Conservation (phyloP, 106 monocot species). For the Acanthochlamys bracteata region DNA sequence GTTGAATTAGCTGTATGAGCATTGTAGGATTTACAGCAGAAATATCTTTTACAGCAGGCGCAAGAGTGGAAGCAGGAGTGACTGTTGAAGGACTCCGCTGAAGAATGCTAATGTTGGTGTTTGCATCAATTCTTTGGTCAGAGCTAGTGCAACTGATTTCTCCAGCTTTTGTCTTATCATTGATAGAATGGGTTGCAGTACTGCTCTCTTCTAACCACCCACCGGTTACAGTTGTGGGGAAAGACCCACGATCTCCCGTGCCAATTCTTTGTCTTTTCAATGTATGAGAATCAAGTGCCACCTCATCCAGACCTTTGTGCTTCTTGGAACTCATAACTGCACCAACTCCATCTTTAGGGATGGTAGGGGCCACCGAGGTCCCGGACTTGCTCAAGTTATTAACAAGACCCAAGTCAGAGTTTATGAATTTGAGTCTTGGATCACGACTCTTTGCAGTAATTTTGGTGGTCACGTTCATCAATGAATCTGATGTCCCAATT, state of each 20-base stretch:
- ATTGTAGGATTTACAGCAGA: slow-evolving; percentile 69
- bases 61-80: slow-evolving; percentile 20
- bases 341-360: slow-evolving; percentile 11
- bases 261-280: slow-evolving; percentile 60
- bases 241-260: slow-evolving; percentile 7
- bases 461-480: slow-evolving; percentile 21
- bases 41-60: slow-evolving; percentile 57
- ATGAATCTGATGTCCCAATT: slow-evolving; percentile 4
- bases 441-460: slow-evolving; percentile 63
- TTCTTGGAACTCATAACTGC: slow-evolving; percentile 33
- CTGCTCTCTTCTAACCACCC: slow-evolving; percentile 28
- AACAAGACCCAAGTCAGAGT: slow-evolving; percentile 17
- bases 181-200: neutral
- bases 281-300: slow-evolving; percentile 12
- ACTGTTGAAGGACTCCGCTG: slow-evolving; percentile 8
- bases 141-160: slow-evolving; percentile 14
- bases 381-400: slow-evolving; percentile 8
- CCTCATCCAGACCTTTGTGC: slow-evolving; percentile 35
- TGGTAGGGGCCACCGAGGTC: neutral
- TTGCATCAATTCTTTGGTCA: slow-evolving; percentile 6
- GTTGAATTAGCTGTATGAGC: slow-evolving; percentile 56
- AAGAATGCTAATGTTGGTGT: slow-evolving; percentile 9
- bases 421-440: slow-evolving; percentile 62
- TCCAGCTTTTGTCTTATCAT: slow-evolving; percentile 14
- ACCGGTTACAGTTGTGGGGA: slow-evolving; percentile 21